These are phyloP conservation scores for Morella rubra DNA, from an alignment of 306 rosid species.

Conservation along the genomic window DNA sequence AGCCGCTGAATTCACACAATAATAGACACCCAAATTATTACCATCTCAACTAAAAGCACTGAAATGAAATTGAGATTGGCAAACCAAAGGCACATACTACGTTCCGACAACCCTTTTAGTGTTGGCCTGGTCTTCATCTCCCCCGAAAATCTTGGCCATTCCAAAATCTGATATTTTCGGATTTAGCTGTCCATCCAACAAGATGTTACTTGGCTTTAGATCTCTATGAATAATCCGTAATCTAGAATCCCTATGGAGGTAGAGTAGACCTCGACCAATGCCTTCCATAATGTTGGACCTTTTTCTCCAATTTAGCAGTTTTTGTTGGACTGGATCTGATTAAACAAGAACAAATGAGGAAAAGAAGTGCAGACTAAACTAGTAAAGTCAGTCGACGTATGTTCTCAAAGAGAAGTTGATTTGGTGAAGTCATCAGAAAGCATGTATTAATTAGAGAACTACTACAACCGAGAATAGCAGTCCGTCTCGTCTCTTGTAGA, in stretches of 20 bases:
- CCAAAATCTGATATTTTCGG: slow-evolving; percentile 31
- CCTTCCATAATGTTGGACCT: slow-evolving; percentile 23
- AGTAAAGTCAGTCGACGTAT: not conserved
- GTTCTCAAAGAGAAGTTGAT: not conserved
- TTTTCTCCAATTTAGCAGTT: slow-evolving; percentile 20
- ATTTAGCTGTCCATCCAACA: slow-evolving; percentile 18
- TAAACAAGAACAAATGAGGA: not conserved
- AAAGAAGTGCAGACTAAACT: not conserved
- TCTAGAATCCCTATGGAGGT: slow-evolving; percentile 24
- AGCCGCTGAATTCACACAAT: not conserved
- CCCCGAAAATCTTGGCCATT: slow-evolving; percentile 17
- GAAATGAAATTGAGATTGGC: not conserved
- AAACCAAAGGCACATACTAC: slow-evolving; percentile 5
- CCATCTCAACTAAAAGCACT: not conserved
- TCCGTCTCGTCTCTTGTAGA: not conserved
- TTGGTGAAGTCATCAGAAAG: not conserved
- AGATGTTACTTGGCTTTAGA: slow-evolving; percentile 21
- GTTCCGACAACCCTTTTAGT: slow-evolving; percentile 36
- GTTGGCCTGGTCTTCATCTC: slow-evolving; percentile 5
- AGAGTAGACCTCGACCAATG: slow-evolving; percentile 16
- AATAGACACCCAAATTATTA: not conserved
- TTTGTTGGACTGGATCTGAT: slow-evolving; percentile 27
- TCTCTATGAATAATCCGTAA: slow-evolving; percentile 22
- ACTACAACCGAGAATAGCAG: not conserved
- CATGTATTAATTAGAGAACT: not conserved